Evolutionary conservation across 768 basidiomycete genomes (phyloP), one percentile per base, ranked within the genome.

Genomic region (Tulasnella sp.): DNA sequence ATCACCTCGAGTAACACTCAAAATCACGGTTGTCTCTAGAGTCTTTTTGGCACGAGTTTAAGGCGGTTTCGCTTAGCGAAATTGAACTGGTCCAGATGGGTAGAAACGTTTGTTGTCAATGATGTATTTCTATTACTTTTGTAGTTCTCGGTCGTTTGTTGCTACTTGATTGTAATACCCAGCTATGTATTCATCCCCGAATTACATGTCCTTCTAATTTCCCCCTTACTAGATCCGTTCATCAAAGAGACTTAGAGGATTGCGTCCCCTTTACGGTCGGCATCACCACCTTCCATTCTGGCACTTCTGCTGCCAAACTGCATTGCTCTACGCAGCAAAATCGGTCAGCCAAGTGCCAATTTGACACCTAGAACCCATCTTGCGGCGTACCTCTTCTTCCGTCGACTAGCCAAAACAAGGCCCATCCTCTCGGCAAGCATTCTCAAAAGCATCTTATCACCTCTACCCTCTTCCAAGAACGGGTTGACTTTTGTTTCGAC

Each of bases 271-370:
- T 77, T 80, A 37, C 80, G 37, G 28, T 81, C 80, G 31, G 73
- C 76, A 14, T 42, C 90, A 3, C 91, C 92, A 24, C 84, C 85
- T 80, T 92, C 91, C 94, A 96, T 95, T 80, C 94, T 87, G 24
- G 95, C 95, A 42, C 94, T 94, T 86, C 92, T 91, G 83, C 91
- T 94, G 24, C 97, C 97, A 87, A 99, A 99, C 84, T 99, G 98
- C 94, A 98, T 98, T 18, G 98, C 98, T 80, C 77, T 78, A 11
- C 40, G 31, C 31, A 76, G 34, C 44, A 64, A 44, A 31, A 64
- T 72, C 1, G 16, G 20, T 69, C n/a, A 28, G 64, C 64, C 28
- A 18, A 9, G 40, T 28, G 60, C n/a, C 28, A n/a, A 20, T 31
- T 9, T 11, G 24, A 41, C 12, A 22, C 28, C 37, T 37, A 40